Evolutionary conservation across 2,329 filamentous ascomycete genomes (phyloP), one percentile per base, ranked within the genome.

Genomic region (Penicillium sp.): DNA sequence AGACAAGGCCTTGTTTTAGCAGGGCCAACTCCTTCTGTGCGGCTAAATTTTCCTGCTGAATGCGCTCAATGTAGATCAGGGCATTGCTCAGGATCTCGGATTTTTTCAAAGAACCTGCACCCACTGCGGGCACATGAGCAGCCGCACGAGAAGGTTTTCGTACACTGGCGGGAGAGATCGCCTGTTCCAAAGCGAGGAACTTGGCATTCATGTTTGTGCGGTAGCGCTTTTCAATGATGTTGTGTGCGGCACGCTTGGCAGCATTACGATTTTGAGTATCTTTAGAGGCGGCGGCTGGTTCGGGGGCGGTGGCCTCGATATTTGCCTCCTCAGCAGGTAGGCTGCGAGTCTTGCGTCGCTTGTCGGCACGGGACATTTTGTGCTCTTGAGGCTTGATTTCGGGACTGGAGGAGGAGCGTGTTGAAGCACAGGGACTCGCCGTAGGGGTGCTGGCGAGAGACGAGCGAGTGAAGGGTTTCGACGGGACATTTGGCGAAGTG

Each of bases 201-300:
- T 70, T 70, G 57, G 67, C 66, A 43, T 70, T 70, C 67, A 70
- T 70, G 55, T 70, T 70, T 43, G 67, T 70, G 33, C 67, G 66
- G 48, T 70, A 70, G 9, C 67, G 67, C 52, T 70, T 70, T 49
- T 70, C 67, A 43, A 70, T 69, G 55, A 69, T 64, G 53, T 70
- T 70, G 56, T 70, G 67, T 3, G 67, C 67, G 12, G 67, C 67
- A 4, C 67, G 65, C 50, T 70, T 70, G 45, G 67, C 66, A 13
- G 67, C 67, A 26, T 67, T 67, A 47, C 64, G 64, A 33, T 54
- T 47, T 28, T 57, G 56, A 12, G 53, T 48, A 44, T 60, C 55
- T 39, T 58, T 55, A 32, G 55, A 55, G 36, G 55, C 52, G 7
- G 55, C 4, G 5, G 40, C 13, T 18, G 53, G 45, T 45, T 58